Evolutionary conservation across 202 grass and related monocot genomes (phyloP).

Genomic region (Brachypodium distachyon): DNA sequence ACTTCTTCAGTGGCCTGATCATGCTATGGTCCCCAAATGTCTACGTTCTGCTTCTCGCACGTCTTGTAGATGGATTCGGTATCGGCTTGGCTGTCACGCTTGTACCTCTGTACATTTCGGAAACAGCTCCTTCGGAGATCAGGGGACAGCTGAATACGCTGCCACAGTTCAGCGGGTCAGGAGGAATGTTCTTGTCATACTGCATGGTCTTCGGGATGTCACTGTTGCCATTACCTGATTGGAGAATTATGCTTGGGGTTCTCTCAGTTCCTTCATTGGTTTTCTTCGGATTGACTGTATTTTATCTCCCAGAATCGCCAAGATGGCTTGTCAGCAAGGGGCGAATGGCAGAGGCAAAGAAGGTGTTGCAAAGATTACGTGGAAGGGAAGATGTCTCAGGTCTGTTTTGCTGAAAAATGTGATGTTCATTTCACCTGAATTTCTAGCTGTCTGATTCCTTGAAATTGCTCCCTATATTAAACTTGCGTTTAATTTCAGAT

Average conservation of each 20-base stretch:
- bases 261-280: conserved; percentile 61
- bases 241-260: conserved; percentile 89
- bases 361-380: conserved; percentile 60
- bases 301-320: conserved; percentile 78
- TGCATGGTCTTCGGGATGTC: conserved; percentile 95
- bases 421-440: background rate
- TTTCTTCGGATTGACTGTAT: conserved; percentile 61
- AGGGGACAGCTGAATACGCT: conserved; percentile 68
- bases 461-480: background rate
- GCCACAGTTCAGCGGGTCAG: conserved; percentile 78
- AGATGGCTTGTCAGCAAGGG: conserved; percentile 94
- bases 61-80: conserved; percentile 70
- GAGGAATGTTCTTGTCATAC: conserved; percentile 85
- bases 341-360: conserved; percentile 69
- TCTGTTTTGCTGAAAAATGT: conserved; percentile 18
- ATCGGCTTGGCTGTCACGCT: conserved; percentile 73
- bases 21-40: conserved; percentile 90
- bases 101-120: conserved; percentile 78
- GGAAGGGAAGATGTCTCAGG: conserved; percentile 81
- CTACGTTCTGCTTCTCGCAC: conserved; percentile 64
- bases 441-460: background rate
- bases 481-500: background rate
- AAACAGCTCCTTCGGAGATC: conserved; percentile 74
- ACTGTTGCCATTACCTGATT: conserved; percentile 45
- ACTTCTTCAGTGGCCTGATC: conserved; percentile 58